Evolutionary conservation across 148 eudicot genomes (phyloP), one percentile per base, ranked within the genome.

Genomic region (Nyssa sinensis): DNA sequence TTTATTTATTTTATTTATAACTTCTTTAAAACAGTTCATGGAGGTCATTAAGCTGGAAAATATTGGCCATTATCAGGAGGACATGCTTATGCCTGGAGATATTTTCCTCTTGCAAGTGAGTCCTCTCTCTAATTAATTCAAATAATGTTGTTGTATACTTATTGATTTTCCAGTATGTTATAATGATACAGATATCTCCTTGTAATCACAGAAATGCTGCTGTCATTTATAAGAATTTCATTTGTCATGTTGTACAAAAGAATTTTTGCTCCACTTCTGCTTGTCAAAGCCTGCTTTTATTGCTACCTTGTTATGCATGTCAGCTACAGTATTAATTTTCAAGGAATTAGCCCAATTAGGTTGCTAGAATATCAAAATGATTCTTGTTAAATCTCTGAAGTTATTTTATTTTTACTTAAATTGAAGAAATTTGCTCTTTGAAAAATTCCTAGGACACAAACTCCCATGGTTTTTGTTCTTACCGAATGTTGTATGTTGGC

Each of bases 41-140:
- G 98, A 94, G 80, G 98, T 94, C n/a, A 84, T 94, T 33, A 86
- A 88, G 82, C 90, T 94, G 64, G 98, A 94, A 75, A 91, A 86
- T 66, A 84, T 94, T 73, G 86, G 86, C 59, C 90, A 88, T 72
- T 91, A 80, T 72, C 84, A 85, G 51, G 98, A 94, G 28, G 97
- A 94, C 74, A 82, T 88, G 86, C 81, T 89, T 53, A 82, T 91
- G 82, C 90, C 98, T 61, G 85, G 87, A 39, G 97, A 91, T 80
- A 86, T 94, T 64, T 94, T 91, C 77, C 84, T 89, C 55, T 82
- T 94, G 70, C 98, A 93, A 79, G 98, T 93, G 79, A 82, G 89
- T 49, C 63, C 31, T 14, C 34, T 24, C 37, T 4, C 0, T 12
- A 28, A 0, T 6, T 29, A 29, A 23, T 53, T 53, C 16, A 23